Evolutionary conservation across 2,329 filamentous ascomycete species (phyloP).

Genomic region (Fusarium tuaranense): DNA sequence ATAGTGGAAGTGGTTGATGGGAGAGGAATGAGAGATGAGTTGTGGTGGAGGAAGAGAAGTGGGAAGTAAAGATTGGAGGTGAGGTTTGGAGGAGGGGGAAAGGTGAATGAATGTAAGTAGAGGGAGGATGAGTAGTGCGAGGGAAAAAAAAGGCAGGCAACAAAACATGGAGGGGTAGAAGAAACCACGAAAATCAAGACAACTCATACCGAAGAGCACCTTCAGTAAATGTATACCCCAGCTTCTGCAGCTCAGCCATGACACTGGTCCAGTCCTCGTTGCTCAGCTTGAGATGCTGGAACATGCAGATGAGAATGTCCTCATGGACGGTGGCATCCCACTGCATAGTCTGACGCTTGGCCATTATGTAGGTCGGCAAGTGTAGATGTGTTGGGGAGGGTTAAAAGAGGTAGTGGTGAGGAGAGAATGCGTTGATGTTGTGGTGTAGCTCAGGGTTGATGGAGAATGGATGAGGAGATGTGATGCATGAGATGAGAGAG

Average conservation of each 20-base stretch:
- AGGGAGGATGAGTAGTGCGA: constrained; percentile 15
- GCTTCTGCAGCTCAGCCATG: constrained; percentile 50
- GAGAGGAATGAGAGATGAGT: background rate
- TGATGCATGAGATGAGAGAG: constrained; percentile 2
- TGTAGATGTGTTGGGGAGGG: background rate
- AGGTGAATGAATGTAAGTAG: background rate
- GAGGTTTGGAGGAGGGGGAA: constrained; percentile 9
- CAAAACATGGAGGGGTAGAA: background rate
- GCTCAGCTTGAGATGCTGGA: constrained; percentile 51
- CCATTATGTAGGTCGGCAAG: constrained; percentile 34
- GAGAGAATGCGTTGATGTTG: background rate
- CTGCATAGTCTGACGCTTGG: constrained; percentile 47
- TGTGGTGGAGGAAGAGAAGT: constrained; percentile 2
- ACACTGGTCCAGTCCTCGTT: constrained; percentile 50
- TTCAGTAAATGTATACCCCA: constrained; percentile 56
- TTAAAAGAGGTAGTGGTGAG: background rate
- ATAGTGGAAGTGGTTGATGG: background rate
- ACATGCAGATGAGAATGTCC: constrained; percentile 57
- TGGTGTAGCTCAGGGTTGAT: constrained; percentile 9
- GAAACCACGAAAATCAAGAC: constrained; percentile 4
- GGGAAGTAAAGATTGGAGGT: constrained; percentile 3
- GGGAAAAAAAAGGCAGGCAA: constrained; percentile 1
- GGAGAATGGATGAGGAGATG: background rate
- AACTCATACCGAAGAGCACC: constrained; percentile 55
- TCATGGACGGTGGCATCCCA: constrained; percentile 59